Evolutionary conservation across 352 stramenopile species (phyloP).

Genomic region (Saprolegnia diclina): DNA sequence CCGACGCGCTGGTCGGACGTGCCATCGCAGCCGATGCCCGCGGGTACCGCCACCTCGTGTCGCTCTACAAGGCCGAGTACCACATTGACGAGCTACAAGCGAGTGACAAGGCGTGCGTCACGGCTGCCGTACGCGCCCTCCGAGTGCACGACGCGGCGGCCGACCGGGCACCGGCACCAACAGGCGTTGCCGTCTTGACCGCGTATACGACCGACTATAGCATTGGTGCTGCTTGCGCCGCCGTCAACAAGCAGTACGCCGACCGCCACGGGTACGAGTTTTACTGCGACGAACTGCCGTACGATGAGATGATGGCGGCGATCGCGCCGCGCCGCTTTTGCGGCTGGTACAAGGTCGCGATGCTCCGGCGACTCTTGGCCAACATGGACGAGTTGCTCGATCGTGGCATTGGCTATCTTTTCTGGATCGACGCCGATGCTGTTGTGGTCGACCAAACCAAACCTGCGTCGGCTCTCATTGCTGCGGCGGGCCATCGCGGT

Average conservation of each 20-base stretch:
- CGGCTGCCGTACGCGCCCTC: background rate
- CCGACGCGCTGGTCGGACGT: background rate
- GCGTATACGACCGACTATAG: conserved; percentile 27
- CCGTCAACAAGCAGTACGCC: conserved; percentile 25
- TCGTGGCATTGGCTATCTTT: conserved; percentile 23
- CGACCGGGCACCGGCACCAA: background rate
- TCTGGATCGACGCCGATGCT: conserved; percentile 29
- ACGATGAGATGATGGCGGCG: conserved; percentile 23
- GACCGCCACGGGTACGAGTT: conserved; percentile 25
- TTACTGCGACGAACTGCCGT: conserved; percentile 21
- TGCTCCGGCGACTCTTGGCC: conserved; percentile 24
- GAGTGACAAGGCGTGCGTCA: conserved; percentile 11
- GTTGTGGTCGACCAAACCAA: conserved; percentile 13
- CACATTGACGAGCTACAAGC: background rate
- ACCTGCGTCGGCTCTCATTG: background rate
- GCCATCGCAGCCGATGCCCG: background rate
- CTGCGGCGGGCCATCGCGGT: conserved; percentile 10
- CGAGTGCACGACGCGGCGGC: background rate
- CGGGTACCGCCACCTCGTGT: conserved; percentile 17
- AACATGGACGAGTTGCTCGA: conserved; percentile 7
- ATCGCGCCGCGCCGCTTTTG: conserved; percentile 26
- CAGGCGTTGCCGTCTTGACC: conserved; percentile 25
- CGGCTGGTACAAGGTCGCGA: conserved; percentile 28
- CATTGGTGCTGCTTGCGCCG: conserved; percentile 15
- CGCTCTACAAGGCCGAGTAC: background rate